phyloP scores from a whole-genome alignment of 192 early-diverging fungal species.

The Podila epicladia region DNA sequence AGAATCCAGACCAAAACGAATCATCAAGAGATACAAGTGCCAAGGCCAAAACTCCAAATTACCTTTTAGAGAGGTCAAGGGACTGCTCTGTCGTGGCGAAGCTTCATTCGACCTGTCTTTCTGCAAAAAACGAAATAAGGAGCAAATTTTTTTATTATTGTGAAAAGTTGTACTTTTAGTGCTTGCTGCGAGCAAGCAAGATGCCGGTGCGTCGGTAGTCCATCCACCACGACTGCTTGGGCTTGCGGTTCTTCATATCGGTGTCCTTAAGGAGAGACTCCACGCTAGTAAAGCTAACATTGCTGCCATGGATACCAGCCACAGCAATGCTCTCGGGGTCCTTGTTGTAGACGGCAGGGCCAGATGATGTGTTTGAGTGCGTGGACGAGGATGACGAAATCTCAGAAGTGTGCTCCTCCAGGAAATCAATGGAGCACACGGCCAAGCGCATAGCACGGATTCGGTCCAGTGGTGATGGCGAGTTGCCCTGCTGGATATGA shows the following conservation, averaged over 20 bases:
- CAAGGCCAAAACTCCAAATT: too few relatives aligned
- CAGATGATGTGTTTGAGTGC: constrained; percentile 44
- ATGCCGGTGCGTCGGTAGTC: constrained; percentile 66
- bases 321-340: constrained; percentile 71
- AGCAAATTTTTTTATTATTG: background rate
- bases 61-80: too few relatives aligned
- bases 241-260: constrained; percentile 83
- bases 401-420: constrained; percentile 68
- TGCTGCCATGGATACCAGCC: constrained; percentile 84
- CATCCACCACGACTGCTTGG: constrained; percentile 78
- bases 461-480: constrained; percentile 94
- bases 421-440: constrained; percentile 84
- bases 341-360: constrained; percentile 69
- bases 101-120: too few relatives aligned
- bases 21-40: too few relatives aligned
- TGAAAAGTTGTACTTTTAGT: background rate
- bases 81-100: too few relatives aligned
- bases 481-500: constrained; percentile 95
- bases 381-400: constrained; percentile 47
- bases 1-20: too few relatives aligned
- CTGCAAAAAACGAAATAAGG: too few relatives aligned
- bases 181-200: constrained; percentile 53
- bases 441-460: constrained; percentile 92
- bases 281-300: constrained; percentile 70
- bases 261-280: constrained; percentile 66